Conservation (phyloP, 2,329 filamentous ascomycete species). For the Elsinoe australis region DNA sequence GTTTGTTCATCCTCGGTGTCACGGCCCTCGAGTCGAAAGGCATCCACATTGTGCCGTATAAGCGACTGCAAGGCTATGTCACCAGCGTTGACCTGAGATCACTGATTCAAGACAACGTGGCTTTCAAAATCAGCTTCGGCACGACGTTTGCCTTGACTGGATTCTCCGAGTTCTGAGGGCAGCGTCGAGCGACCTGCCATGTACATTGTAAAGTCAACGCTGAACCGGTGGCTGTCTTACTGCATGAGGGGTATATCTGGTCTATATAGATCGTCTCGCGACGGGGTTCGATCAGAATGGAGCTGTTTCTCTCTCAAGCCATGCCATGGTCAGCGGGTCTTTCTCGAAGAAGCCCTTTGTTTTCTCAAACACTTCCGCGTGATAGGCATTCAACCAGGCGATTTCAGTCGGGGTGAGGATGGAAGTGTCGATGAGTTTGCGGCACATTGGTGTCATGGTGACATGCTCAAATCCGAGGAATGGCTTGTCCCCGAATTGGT, state of each 20-base stretch:
- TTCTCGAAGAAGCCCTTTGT: conserved; percentile 67
- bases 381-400: conserved; percentile 80
- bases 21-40: conserved; percentile 46
- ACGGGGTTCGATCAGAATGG: conserved; percentile 42
- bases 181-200: too few relatives aligned
- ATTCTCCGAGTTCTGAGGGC: conserved; percentile 48
- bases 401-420: conserved; percentile 69
- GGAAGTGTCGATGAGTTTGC: conserved; percentile 69
- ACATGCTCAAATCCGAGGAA: conserved; percentile 95
- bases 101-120: conserved; percentile 50
- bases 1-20: conserved; percentile 54
- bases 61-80: conserved; percentile 44
- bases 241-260: conserved; percentile 10
- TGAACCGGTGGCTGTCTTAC: background rate
- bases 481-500: conserved; percentile 87
- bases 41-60: conserved; percentile 45
- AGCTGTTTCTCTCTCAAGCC: conserved; percentile 82
- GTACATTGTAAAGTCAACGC: too few relatives aligned
- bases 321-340: conserved; percentile 63
- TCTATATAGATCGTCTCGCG: conserved; percentile 13
- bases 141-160: conserved; percentile 63
- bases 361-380: conserved; percentile 72
- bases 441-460: conserved; percentile 92
- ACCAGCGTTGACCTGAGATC: conserved; percentile 44
- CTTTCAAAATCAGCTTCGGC: conserved; percentile 64